Base-by-base conservation (phyloP, 192 early-diverging fungal species). In the Linnemannia zychae region DNA sequence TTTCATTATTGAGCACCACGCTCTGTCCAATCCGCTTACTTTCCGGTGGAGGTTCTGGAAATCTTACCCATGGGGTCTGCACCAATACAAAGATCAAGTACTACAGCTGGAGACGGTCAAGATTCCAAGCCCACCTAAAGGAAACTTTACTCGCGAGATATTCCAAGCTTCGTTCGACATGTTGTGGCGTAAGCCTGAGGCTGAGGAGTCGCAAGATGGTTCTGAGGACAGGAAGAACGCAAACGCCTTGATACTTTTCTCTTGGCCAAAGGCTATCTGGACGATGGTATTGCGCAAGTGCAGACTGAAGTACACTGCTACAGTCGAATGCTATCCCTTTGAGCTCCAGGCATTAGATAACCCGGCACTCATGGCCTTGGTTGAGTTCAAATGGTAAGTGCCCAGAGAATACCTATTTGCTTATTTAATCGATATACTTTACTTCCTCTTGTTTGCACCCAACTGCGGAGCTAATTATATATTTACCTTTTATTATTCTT, bases 351-450 rank as follows among this genome's bases (percentile, higher is more conserved):
- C 49, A 1, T 50, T 79, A 2, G 69, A 79, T 33, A 72, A 72
- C 22, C 70, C 77, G 1, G 57, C 70, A 5, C 71, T 79, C 31
- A 53, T 52, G 0, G 71, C 70, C 4, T 17, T 79, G 22, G 37
- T 79, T 33, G 68, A 72, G 71, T 79, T 72, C 60, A 79, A 79
- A 38, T 79, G 77, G 77, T 79, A 71, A 65, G 53, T 1, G 18
- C 28, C 33, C 47, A 57, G 48, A 2, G 20, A 22, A n/a, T n/a
- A n/a, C n/a, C n/a, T n/a, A n/a, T n/a, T n/a, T n/a, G n/a, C n/a
- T n/a, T 44, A 44, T 9, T 44, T 44, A 44, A 44, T 44, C 40
- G 40, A 44, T 44, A 9, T 9, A 6, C 22, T 48, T 9, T 20
- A 15, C 15, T 75, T 28, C 1, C 34, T 57, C 65, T 65, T 49